Conservation (phyloP, 805 yeast species). For the Osmozyma mogii region DNA sequence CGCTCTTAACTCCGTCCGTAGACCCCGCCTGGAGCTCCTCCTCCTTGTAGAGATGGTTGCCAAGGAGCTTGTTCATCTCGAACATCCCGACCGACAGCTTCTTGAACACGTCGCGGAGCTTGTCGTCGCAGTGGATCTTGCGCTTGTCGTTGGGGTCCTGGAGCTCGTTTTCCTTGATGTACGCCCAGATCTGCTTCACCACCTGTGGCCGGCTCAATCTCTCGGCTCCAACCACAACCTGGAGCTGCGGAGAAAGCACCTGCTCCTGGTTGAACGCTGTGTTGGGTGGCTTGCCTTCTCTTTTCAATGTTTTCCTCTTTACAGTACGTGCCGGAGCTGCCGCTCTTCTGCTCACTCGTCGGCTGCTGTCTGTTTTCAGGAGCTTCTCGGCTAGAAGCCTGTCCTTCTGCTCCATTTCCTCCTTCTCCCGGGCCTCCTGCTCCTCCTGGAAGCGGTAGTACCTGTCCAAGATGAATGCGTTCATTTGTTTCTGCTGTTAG, state of each 20-base stretch:
- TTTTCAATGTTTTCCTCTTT: conserved; percentile 4
- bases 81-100: conserved; percentile 48
- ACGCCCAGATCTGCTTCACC: conserved; percentile 62
- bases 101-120: conserved; percentile 51
- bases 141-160: conserved; percentile 65
- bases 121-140: conserved; percentile 57
- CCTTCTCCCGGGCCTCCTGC: conserved; percentile 8
- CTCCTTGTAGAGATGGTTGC: conserved; percentile 36
- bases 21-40: conserved; percentile 6
- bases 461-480: conserved; percentile 51
- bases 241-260: conserved; percentile 44
- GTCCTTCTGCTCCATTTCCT: conserved; percentile 41
- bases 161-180: conserved; percentile 52
- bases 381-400: conserved; percentile 44
- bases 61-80: conserved; percentile 47
- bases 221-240: conserved; percentile 34
- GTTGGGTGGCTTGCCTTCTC: conserved; percentile 18
- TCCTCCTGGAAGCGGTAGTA: conserved; percentile 41
- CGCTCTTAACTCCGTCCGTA: background rate
- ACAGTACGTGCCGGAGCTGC: conserved; percentile 9
- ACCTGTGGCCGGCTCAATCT: conserved; percentile 60
- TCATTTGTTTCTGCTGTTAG: conserved; percentile 43
- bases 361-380: conserved; percentile 23
- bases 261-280: conserved; percentile 36
- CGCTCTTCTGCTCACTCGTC: conserved; percentile 15